These are phyloP conservation scores for Marasmius sp. DNA, from an alignment of 1,284 basidiomycete genomes.

Conservation along the genomic window DNA sequence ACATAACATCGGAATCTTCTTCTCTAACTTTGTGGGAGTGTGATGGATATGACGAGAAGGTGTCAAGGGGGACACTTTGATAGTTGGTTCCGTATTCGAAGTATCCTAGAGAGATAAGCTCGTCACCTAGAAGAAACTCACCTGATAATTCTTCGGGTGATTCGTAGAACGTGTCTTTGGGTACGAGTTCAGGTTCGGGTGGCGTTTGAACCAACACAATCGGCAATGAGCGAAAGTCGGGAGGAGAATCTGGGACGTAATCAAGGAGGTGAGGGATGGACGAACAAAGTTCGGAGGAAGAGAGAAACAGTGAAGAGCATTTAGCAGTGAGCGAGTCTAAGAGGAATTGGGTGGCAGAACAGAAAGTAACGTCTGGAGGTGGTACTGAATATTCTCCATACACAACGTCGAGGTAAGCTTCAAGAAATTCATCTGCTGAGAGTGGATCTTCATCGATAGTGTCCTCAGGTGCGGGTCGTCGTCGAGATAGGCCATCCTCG, in stretches of 20 bases:
- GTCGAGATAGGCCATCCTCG: conserved; percentile 30
- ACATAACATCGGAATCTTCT: no score
- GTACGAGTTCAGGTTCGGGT: no score
- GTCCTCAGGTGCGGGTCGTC: conserved; percentile 15
- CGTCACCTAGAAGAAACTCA: no score
- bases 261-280: not conserved
- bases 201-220: no score
- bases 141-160: no score
- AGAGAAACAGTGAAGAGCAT: not conserved
- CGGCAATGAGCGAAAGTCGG: not conserved
- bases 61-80: no score
- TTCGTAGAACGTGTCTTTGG: no score
- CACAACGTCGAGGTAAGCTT: conserved; percentile 2
- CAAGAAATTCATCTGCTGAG: conserved; percentile 18
- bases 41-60: no score
- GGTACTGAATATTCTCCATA: not conserved
- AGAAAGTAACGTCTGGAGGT: not conserved
- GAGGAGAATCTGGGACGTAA: not conserved
- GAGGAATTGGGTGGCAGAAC: not conserved
- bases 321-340: not conserved
- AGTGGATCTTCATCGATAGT: conserved; percentile 14
- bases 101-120: no score
- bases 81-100: no score
- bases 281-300: not conserved
- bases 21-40: no score